phyloP scores from a whole-genome alignment of 2,329 filamentous ascomycete species.

The Trichoderma endophyticum region DNA sequence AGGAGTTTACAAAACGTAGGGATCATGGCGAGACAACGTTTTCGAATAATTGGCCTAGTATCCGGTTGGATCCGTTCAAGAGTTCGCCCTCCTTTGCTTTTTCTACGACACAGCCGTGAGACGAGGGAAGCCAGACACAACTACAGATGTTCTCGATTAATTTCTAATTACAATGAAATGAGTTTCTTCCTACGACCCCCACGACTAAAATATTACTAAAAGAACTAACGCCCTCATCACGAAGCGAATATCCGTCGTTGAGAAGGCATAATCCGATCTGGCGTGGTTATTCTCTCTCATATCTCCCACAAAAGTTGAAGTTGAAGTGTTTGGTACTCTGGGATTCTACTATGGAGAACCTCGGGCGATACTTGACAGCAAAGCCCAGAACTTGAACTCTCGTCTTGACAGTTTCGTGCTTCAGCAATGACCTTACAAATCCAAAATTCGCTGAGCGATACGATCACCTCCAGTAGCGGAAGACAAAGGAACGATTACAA shows the following conservation, averaged over 20 bases:
- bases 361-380: background rate
- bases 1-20: background rate
- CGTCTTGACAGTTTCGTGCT: background rate
- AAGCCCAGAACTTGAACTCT: background rate
- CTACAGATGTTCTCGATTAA: background rate
- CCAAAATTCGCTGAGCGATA: background rate
- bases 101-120: background rate
- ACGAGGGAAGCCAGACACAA: background rate
- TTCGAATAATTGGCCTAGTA: background rate
- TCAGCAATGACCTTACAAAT: background rate
- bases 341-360: no score
- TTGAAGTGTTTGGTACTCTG: background rate
- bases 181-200: background rate
- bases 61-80: background rate
- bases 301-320: background rate
- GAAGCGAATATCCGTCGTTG: background rate
- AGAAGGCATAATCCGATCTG: background rate
- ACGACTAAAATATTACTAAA: background rate
- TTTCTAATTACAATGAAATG: background rate
- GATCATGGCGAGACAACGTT: background rate
- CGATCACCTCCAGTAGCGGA: background rate
- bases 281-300: background rate
- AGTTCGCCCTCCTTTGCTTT: background rate
- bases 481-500: background rate
- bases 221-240: accelerated